Evolutionary conservation across 1,284 basidiomycete genomes (phyloP).

Genomic region (Phylloboletellus chloephorus): DNA sequence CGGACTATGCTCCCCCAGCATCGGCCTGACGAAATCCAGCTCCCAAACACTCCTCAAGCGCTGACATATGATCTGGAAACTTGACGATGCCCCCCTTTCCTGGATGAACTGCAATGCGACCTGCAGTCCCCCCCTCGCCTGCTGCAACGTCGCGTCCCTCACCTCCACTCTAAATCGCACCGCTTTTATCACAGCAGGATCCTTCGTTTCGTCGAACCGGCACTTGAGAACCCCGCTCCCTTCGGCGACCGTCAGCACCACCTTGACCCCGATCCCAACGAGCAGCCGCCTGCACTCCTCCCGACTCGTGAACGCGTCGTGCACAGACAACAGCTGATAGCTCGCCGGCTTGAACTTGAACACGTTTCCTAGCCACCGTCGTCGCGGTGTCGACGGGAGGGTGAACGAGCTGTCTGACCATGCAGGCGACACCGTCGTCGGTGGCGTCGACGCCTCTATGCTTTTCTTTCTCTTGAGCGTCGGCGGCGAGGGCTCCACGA

Average conservation of each 20-base stretch:
- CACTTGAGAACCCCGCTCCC: slow-evolving; percentile 65
- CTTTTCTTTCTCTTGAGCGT: slow-evolving; percentile 44
- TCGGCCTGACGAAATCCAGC: slow-evolving; percentile 37
- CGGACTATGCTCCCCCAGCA: slow-evolving; percentile 16
- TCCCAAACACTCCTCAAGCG: slow-evolving; percentile 71
- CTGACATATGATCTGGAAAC: slow-evolving; percentile 71
- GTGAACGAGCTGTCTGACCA: slow-evolving; percentile 44
- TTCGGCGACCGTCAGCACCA: slow-evolving; percentile 62
- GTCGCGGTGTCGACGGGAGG: slow-evolving; percentile 49
- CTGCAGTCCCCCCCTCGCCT: slow-evolving; percentile 43
- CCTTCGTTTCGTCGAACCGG: slow-evolving; percentile 52
- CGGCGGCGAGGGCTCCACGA: slow-evolving; percentile 41
- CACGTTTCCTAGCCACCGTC: slow-evolving; percentile 84
- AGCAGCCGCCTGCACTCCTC: slow-evolving; percentile 72
- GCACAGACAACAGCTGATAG: slow-evolving; percentile 59
- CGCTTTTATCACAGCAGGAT: slow-evolving; percentile 53
- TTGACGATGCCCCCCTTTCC: slow-evolving; percentile 80
- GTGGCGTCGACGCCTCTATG: slow-evolving; percentile 21
- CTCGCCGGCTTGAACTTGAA: slow-evolving; percentile 80
- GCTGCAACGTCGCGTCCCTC: slow-evolving; percentile 41
- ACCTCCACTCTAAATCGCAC: slow-evolving; percentile 78
- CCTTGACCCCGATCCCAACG: slow-evolving; percentile 63
- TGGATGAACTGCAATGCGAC: slow-evolving; percentile 67
- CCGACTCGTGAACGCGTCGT: slow-evolving; percentile 65
- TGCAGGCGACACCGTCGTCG: slow-evolving; percentile 33